These are phyloP conservation scores for Rhodosporidiobolus odoratus DNA, from an alignment of 768 basidiomycete species.

Conservation along the genomic window DNA sequence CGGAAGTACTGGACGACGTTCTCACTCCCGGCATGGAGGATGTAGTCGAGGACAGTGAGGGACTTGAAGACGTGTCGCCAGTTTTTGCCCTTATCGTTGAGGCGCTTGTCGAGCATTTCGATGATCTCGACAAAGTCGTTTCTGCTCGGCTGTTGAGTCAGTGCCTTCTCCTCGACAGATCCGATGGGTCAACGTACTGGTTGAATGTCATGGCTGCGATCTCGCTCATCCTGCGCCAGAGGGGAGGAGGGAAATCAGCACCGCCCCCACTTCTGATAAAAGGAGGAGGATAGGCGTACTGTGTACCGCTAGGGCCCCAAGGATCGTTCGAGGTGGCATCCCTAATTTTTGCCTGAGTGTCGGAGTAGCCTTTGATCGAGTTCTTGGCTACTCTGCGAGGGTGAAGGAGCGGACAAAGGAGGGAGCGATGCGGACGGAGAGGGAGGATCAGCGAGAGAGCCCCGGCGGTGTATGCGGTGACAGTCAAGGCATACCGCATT, in stretches of 20 bases:
- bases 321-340: slow-evolving; percentile 62
- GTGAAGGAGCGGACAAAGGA: neutral
- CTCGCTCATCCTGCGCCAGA: slow-evolving; percentile 73
- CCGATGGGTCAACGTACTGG: slow-evolving; percentile 60
- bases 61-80: slow-evolving; percentile 99
- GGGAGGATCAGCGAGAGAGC: neutral
- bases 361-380: slow-evolving; percentile 63
- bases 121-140: slow-evolving; percentile 98
- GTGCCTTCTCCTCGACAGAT: neutral
- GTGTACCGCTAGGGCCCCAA: slow-evolving; percentile 93
- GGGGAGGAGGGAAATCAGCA: neutral
- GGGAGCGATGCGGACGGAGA: too few species aligned
- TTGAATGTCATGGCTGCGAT: slow-evolving; percentile 94
- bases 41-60: slow-evolving; percentile 89
- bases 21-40: slow-evolving; percentile 91
- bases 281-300: slow-evolving; percentile 7
- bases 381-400: slow-evolving; percentile 36
- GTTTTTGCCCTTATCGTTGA: slow-evolving; percentile 99
- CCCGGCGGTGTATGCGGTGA: neutral
- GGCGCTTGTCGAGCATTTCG: slow-evolving; percentile 98
- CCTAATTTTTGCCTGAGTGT: slow-evolving; percentile 88
- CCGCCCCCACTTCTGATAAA: neutral
- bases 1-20: slow-evolving; percentile 95
- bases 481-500: slow-evolving; percentile 24
- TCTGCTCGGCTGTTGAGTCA: slow-evolving; percentile 49